Evolutionary conservation across 164 flowering plant species (phyloP), one percentile per base, ranked within the genome.

Genomic region (Kalanchoe fedtschenkoi): DNA sequence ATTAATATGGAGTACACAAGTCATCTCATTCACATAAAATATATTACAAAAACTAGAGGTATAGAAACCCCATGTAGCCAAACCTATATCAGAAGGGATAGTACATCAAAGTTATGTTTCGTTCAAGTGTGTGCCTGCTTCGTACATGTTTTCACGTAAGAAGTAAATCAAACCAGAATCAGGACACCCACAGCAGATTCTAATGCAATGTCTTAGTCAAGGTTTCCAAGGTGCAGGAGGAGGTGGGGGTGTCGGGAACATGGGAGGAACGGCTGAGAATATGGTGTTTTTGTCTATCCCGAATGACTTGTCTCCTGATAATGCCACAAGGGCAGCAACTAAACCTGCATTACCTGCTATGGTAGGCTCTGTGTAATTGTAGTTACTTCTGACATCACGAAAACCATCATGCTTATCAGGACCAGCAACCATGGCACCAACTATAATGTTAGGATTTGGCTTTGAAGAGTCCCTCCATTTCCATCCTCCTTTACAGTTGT

Each of bases 361-460:
- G 1, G 97, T 87, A 5, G 97, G 97, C 72, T 89, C 97, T 1
- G 97, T 91, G 75, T 89, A 91, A 57, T 89, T 87, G 76, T 85
- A 85, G 65, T 87, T 87, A 0, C 79, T 73, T 2, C 96, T 86
- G 15, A 87, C 83, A 66, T 91, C 97, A 61, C 60, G 88, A 75
- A 91, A 91, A 4, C 86, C 90, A 41, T 91, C 97, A 59, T 76
- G 83, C 70, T 66, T 80, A 74, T 89, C 96, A 6, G 96, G 97
- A 28, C 97, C 97, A 6, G 91, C 96, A 64, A 91, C 97, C 97
- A 91, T 87, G 51, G 97, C 97, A 61, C 97, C 97, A n/a, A 80
- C 80, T 17, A 91, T 21, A 14, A 85, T 83, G 69, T 91, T 87
- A 7, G 96, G 96, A 65, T 91, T 87, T 19, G 95, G 80, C 69